Percentiles rank a stretch among this genome's conserved stretches.
These are phyloP conservation scores for Penicillium sp. DNA, from an alignment of 2,329 filamentous ascomycete species.

Conservation along the genomic window DNA sequence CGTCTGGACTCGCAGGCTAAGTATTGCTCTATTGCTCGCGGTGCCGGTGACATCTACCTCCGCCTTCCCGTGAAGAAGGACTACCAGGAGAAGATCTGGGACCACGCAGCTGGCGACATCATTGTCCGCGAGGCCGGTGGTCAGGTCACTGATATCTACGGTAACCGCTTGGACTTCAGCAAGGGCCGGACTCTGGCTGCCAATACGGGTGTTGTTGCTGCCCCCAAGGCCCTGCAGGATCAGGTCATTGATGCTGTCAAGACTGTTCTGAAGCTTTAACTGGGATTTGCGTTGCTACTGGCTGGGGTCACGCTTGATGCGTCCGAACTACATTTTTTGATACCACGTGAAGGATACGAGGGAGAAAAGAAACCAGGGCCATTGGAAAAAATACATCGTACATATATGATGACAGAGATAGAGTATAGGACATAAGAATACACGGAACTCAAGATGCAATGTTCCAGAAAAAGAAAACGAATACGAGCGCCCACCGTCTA, in stretches of 20 bases:
- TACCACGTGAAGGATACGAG: conserved; percentile 34
- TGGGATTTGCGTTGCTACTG: conserved; percentile 9
- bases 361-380: background rate
- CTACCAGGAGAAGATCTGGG: conserved; percentile 99
- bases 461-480: conserved; percentile 32
- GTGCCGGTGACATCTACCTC: conserved; percentile 92
- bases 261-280: conserved; percentile 66
- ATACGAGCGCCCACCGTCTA: conserved; percentile 50
- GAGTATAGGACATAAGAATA: conserved; percentile 31
- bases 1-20: conserved; percentile 98
- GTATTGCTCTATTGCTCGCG: conserved; percentile 91
- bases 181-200: conserved; percentile 80
- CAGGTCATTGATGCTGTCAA: conserved; percentile 81
- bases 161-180: conserved; percentile 83
- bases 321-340: conserved; percentile 41
- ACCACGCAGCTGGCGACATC: conserved; percentile 92
- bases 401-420: conserved; percentile 26
- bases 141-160: conserved; percentile 84
- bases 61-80: conserved; percentile 80
- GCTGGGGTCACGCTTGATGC: conserved; percentile 34
- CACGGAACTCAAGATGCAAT: conserved; percentile 31
- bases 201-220: conserved; percentile 94
- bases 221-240: conserved; percentile 73
- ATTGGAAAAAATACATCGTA: conserved; percentile 21
- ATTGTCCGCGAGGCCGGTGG: conserved; percentile 95